Base-by-base conservation (phyloP, 306 rosid species). In the Datisca glomerata region DNA sequence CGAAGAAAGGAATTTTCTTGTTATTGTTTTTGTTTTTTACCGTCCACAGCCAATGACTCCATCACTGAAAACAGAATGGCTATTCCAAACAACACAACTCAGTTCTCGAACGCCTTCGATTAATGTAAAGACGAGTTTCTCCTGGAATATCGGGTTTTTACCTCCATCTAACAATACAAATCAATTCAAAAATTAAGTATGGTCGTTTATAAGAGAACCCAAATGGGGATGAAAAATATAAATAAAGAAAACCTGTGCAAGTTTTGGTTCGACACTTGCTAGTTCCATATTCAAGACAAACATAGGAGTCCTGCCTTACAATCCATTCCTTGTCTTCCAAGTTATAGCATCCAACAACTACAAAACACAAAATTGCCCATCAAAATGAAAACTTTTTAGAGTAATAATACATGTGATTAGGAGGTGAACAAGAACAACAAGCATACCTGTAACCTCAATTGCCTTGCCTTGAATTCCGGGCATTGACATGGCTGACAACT, bases 281-380 rank as follows among this genome's bases (percentile, higher is more conserved):
- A 21, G 18, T 22, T 18, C 41, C 53, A 32, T 20, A 47, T n/a
- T 41, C 24, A 41, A 20, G 1, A 47, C 21, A 20, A 12, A 47
- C 28, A 7, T 24, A 47, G 0, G 41, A 32, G 25, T 32, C 19
- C 21, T 47, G 12, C 2, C 25, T 31, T 10, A 16, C 40, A 27
- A 16, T 6, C n/a, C 23, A 21, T 5, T 17, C 38, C 17, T 12
- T 47, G 37, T 47, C 18, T 6, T 25, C 41, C 53, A 47, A 47
- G 41, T 47, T 20, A 15, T 6, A 32, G 41, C 53, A 47, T 47
- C 41, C 9, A 4, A 31, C 53, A 19, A 47, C 53, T 47, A 14
- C 18, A 47, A 29, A 18, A 5, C 37, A 10, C n/a, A n/a, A n/a
- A n/a, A n/a, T n/a, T n/a, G n/a, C n/a, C n/a, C n/a, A n/a, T n/a